Evolutionary conservation across 345 rosid species (phyloP), one percentile per base, ranked within the genome.

Genomic region (Eucalyptus grandis): DNA sequence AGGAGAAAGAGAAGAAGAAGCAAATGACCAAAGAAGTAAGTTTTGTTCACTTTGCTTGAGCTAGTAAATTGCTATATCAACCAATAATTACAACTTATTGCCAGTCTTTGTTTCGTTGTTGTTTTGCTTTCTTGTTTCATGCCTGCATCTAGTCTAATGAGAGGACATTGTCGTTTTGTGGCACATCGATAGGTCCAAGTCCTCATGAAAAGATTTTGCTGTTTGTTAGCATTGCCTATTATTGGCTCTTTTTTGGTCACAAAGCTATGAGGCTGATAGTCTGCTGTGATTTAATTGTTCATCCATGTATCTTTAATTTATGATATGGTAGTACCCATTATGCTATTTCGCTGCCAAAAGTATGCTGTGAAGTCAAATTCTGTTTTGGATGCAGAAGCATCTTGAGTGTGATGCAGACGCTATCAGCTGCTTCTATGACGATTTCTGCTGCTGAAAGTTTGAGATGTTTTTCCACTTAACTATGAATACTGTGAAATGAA

Each of bases 1-100:
- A 50, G 92, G 98, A 98, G 94, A 98, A 98, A 90, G 99, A 98
- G 95, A 98, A 95, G 95, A 98, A 98, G 94, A 97, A 97, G 92
- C 99, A 96, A 89, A 92, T 96, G 99, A 98, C 90, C 93, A 87
- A 98, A 87, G 99, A 96, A 94, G 99, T 98, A 92, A 93, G 94
- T 92, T 51, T 72, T 77, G 86, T 56, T 47, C 26, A 46, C 80
- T 86, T 47, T 31, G 80, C 62, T 53, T 47, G 88, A 87, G 77
- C 51, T 12, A 21, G 85, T 77, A 77, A 77, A 77, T 77, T 77
- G 85, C 85, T 77, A 40, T 77, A 24, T 43, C 47, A 77, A 21
- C 85, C 40, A 72, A 72, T 72, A 72, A 34, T 72, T 34, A 5
- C 46, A 34, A 34, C 82, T 72, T 72, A 34, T 72, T 37, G 22